Evolutionary conservation across 2,329 filamentous ascomycete species (phyloP).

Genomic region (Ceratocystis alfenasii): DNA sequence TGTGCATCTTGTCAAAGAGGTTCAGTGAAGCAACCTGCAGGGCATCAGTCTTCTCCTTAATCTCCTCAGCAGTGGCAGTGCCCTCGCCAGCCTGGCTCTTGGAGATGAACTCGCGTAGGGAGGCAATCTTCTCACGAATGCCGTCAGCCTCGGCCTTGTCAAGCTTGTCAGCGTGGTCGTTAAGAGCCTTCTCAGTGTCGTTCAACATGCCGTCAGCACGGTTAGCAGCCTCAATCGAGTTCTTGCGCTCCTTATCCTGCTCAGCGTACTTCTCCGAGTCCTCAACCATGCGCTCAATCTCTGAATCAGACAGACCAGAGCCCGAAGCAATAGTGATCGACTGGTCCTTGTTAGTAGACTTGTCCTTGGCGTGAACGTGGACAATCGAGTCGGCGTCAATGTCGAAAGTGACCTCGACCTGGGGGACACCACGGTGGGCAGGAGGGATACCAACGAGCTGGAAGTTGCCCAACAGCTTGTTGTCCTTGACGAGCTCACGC

Average conservation of each 20-base stretch:
- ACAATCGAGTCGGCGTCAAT: constrained; percentile 97
- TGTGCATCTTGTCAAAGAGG: constrained; percentile 99
- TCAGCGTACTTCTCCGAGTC: constrained; percentile 96
- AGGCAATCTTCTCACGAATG: constrained; percentile 85
- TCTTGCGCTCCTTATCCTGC: constrained; percentile 92
- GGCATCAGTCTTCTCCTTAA: constrained; percentile 95
- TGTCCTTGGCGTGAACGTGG: constrained; percentile 96
- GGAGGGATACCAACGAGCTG: constrained; percentile 95
- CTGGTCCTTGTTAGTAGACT: constrained; percentile 98
- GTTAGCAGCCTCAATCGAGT: constrained; percentile 91
- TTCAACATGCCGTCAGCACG: constrained; percentile 90
- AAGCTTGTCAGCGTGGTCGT: constrained; percentile 89
- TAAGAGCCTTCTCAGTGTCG: constrained; percentile 96
- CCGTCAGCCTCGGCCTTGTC: constrained; percentile 91
- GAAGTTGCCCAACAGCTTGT: constrained; percentile 99
- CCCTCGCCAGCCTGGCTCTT: constrained; percentile 92
- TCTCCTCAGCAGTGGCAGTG: constrained; percentile 71
- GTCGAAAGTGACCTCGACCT: constrained; percentile 96
- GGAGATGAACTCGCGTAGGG: constrained; percentile 77
- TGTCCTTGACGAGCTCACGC: constrained; percentile 96
- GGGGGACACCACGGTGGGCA: constrained; percentile 88
- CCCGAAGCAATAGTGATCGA: constrained; percentile 97
- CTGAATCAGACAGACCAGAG: constrained; percentile 84
- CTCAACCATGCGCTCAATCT: constrained; percentile 96
- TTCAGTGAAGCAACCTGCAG: constrained; percentile 91